Evolutionary conservation across 2,329 filamentous ascomycete species (phyloP).

Genomic region (Talaromyces pinophilus): DNA sequence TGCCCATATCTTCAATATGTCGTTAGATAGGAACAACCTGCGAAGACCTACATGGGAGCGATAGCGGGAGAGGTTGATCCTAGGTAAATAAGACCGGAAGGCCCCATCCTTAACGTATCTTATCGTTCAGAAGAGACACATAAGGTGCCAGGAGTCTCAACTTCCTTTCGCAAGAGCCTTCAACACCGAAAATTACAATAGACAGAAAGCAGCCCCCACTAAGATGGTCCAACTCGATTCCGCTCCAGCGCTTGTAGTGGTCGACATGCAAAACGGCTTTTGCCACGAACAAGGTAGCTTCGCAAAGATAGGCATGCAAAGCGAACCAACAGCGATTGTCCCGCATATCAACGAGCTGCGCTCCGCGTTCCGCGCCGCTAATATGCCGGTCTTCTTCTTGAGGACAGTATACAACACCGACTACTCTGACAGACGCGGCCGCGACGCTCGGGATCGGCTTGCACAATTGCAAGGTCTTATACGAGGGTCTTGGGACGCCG

Average conservation of each 20-base stretch:
- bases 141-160: background rate
- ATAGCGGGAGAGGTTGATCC: constrained; percentile 10
- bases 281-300: constrained; percentile 22
- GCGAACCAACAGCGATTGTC: constrained; percentile 20
- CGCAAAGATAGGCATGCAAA: constrained; percentile 13
- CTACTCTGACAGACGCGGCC: constrained; percentile 20
- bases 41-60: no score
- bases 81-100: constrained; percentile 10
- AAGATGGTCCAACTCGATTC: constrained; percentile 20
- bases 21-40: no score
- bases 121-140: background rate
- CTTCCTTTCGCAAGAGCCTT: background rate
- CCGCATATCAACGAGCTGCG: constrained; percentile 19
- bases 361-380: constrained; percentile 16
- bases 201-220: background rate
- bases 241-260: constrained; percentile 16
- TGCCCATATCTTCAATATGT: no score
- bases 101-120: background rate
- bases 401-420: constrained; percentile 16
- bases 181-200: constrained; percentile 11
- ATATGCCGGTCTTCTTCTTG: constrained; percentile 19
- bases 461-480: constrained; percentile 17
- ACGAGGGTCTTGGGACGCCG: constrained; percentile 27
- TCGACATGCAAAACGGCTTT: constrained; percentile 20
- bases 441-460: constrained; percentile 4